phyloP scores from a whole-genome alignment of 495 filamentous ascomycete species.

The Penicillium subrubescens region DNA sequence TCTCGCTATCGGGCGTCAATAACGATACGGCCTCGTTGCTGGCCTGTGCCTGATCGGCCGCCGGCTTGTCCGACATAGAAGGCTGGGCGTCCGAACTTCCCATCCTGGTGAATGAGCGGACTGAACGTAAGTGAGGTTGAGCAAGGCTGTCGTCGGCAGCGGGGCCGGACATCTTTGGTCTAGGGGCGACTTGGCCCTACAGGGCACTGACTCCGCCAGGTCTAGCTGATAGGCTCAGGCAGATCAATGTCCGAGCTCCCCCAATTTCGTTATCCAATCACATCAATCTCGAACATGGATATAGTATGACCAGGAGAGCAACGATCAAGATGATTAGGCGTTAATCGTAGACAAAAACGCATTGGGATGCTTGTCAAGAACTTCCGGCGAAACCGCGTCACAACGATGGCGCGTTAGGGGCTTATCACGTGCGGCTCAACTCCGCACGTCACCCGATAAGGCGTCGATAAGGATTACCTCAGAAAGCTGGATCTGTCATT shows the following conservation, averaged over 20 bases:
- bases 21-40: constrained; percentile 28
- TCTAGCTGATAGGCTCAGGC: constrained; percentile 39
- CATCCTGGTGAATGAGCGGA: constrained; percentile 59
- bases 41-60: constrained; percentile 45
- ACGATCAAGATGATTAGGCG: background rate
- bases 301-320: background rate
- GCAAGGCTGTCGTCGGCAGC: constrained; percentile 29
- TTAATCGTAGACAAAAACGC: background rate
- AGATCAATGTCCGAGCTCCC: constrained; percentile 25
- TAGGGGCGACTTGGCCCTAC: constrained; percentile 26
- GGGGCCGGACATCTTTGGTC: constrained; percentile 31
- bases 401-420: constrained; percentile 13
- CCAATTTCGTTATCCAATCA: background rate
- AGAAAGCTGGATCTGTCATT: background rate
- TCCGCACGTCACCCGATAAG: constrained; percentile 10
- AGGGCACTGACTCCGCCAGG: constrained; percentile 29
- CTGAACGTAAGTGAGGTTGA: constrained; percentile 38
- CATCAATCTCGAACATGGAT: background rate
- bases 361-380: background rate
- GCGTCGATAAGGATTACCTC: background rate
- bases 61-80: constrained; percentile 56
- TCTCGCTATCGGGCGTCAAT: constrained; percentile 30
- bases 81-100: constrained; percentile 46
- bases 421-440: constrained; percentile 14
- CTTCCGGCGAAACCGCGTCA: background rate